These are phyloP conservation scores for Lachancea waltii DNA, from an alignment of 805 yeast species.

Conservation along the genomic window DNA sequence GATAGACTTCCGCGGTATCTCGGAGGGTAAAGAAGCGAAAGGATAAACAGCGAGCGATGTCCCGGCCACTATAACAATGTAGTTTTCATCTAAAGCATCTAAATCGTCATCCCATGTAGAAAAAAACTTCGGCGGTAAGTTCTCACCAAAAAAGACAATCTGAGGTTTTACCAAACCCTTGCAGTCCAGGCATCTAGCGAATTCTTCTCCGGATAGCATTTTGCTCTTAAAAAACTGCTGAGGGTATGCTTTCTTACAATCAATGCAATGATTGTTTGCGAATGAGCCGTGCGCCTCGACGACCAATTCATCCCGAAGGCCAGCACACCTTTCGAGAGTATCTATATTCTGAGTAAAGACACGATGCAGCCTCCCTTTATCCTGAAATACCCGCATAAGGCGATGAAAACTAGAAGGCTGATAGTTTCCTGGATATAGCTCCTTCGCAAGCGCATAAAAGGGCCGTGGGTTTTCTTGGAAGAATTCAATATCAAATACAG, in stretches of 20 bases:
- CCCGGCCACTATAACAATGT: slow-evolving; percentile 83
- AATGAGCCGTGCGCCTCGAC: slow-evolving; percentile 96
- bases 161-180: slow-evolving; percentile 82
- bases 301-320: slow-evolving; percentile 54
- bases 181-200: slow-evolving; percentile 54
- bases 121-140: slow-evolving; percentile 66
- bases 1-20: slow-evolving; percentile 40
- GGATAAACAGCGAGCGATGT: slow-evolving; percentile 88
- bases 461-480: slow-evolving; percentile 73
- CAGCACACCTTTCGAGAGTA: slow-evolving; percentile 82
- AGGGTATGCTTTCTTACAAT: slow-evolving; percentile 54
- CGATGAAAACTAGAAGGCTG: slow-evolving; percentile 78
- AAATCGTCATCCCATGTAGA: slow-evolving; percentile 55
- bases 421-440: slow-evolving; percentile 82
- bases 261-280: slow-evolving; percentile 76
- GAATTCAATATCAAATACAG: slow-evolving; percentile 86
- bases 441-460: slow-evolving; percentile 76
- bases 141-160: slow-evolving; percentile 92
- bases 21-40: slow-evolving; percentile 76
- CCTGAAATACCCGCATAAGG: slow-evolving; percentile 61
- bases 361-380: slow-evolving; percentile 53
- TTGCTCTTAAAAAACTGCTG: slow-evolving; percentile 38
- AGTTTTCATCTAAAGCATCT: slow-evolving; percentile 39
- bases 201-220: slow-evolving; percentile 29
- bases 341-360: slow-evolving; percentile 92